phyloP scores from a whole-genome alignment of 2,329 filamentous ascomycete species.

The Alternaria brassicicola region DNA sequence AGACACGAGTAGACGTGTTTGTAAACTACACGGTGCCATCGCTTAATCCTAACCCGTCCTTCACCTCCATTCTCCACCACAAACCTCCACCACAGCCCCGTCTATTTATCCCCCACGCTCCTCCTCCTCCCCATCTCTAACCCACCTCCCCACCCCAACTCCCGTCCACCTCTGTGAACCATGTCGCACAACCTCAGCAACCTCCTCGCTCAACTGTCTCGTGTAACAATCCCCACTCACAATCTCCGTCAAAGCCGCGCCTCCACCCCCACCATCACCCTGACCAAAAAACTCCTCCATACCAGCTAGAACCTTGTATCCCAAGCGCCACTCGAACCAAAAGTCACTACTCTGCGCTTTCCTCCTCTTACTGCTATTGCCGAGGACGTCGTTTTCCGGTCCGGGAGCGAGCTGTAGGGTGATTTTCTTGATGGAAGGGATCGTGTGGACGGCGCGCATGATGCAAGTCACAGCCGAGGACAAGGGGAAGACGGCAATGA shows the following conservation, averaged over 20 bases:
- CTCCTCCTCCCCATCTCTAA: conserved; percentile 18
- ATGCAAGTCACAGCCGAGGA: conserved; percentile 60
- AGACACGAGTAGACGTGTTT: too few relatives aligned
- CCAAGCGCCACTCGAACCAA: conserved; percentile 46
- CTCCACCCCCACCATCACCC: background rate
- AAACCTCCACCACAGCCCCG: background rate
- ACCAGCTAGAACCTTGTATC: conserved; percentile 37
- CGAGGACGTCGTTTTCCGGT: conserved; percentile 47
- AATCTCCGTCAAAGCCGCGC: conserved; percentile 26
- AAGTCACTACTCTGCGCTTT: conserved; percentile 52
- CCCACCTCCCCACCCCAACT: conserved; percentile 28
- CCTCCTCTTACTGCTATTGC: conserved; percentile 47
- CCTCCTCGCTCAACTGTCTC: conserved; percentile 24
- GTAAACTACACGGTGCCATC: too few relatives aligned
- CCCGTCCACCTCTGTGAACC: conserved; percentile 34
- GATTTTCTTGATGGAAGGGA: conserved; percentile 43
- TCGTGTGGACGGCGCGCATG: conserved; percentile 31
- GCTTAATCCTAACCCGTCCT: too few relatives aligned
- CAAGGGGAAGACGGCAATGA: conserved; percentile 72
- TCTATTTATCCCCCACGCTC: background rate
- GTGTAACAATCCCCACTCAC: conserved; percentile 34
- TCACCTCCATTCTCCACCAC: background rate
- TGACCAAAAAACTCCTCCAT: conserved; percentile 18
- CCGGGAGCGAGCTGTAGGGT: conserved; percentile 53
- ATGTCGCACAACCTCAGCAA: conserved; percentile 30